phyloP scores from a whole-genome alignment of 2,329 filamentous ascomycete genomes.

The Lomentospora prolificans region DNA sequence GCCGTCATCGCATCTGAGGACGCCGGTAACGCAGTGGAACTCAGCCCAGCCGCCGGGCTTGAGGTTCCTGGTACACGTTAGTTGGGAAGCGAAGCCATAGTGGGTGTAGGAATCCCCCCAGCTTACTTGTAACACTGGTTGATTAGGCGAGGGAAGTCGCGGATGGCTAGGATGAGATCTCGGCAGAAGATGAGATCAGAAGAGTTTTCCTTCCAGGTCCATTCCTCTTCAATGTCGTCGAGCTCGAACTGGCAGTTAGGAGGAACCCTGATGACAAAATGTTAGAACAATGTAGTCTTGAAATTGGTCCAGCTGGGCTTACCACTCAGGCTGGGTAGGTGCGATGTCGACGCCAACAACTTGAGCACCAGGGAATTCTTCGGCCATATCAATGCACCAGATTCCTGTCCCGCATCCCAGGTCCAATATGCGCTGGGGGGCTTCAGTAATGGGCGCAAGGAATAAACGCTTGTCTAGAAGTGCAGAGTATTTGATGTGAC shows the following conservation, averaged over 20 bases:
- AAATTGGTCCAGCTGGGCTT: slow-evolving; percentile 12
- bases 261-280: slow-evolving; percentile 45
- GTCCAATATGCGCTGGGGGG: slow-evolving; percentile 42
- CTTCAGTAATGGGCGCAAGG: slow-evolving; percentile 18
- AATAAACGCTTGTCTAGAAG: slow-evolving; percentile 13
- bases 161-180: slow-evolving; percentile 30
- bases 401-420: slow-evolving; percentile 42
- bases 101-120: neutral
- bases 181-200: slow-evolving; percentile 54
- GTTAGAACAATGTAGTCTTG: slow-evolving; percentile 33
- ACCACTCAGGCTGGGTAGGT: slow-evolving; percentile 16
- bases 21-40: slow-evolving; percentile 29
- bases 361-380: slow-evolving; percentile 17
- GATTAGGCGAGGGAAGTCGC: slow-evolving; percentile 22
- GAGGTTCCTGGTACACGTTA: slow-evolving; percentile 28
- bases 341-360: slow-evolving; percentile 18
- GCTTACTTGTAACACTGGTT: slow-evolving; percentile 23
- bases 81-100: slow-evolving; percentile 28
- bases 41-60: slow-evolving; percentile 44
- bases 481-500: slow-evolving; percentile 25
- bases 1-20: slow-evolving; percentile 20
- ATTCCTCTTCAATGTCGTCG: slow-evolving; percentile 45
- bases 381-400: slow-evolving; percentile 29
- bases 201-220: slow-evolving; percentile 33
- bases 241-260: slow-evolving; percentile 53